phyloP scores from a whole-genome alignment of 441 rosid species.

The Corymbia calophylla region DNA sequence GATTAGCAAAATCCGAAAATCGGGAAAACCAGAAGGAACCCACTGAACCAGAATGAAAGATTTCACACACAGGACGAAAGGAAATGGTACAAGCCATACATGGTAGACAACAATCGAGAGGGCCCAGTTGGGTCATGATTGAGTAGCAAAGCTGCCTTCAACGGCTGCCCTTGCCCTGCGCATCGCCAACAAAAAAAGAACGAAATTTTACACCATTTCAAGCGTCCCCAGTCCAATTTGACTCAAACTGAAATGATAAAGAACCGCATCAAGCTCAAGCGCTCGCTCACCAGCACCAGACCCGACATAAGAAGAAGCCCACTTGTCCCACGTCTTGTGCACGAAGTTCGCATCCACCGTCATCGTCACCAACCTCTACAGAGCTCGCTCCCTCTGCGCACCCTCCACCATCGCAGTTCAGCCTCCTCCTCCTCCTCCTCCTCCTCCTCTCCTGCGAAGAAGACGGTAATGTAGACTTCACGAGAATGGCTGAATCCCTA shows the following conservation, averaged over 20 bases:
- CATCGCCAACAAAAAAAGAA: neutral
- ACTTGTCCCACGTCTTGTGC: conserved; percentile 71
- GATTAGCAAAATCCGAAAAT: neutral
- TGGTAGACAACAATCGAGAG: conserved; percentile 73
- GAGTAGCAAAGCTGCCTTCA: conserved; percentile 64
- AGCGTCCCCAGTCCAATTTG: neutral
- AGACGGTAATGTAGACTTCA: neutral
- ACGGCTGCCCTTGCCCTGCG: conserved; percentile 36
- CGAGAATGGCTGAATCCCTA: no score
- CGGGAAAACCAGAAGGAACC: neutral
- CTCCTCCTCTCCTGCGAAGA: neutral
- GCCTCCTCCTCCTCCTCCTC: neutral
- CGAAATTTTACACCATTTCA: neutral
- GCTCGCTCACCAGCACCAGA: conserved; percentile 32
- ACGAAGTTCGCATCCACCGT: conserved; percentile 46
- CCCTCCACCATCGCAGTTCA: neutral
- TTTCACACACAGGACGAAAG: neutral
- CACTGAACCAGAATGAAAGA: neutral
- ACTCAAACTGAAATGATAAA: neutral
- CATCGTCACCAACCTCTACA: neutral
- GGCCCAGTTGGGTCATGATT: conserved; percentile 61
- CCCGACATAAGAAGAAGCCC: conserved; percentile 57
- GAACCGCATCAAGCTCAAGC: neutral
- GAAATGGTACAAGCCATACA: conserved; percentile 28
- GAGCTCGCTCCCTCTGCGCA: neutral